phyloP scores from a whole-genome alignment of 2,329 filamentous ascomycete species.

The Diaporthe batatas region DNA sequence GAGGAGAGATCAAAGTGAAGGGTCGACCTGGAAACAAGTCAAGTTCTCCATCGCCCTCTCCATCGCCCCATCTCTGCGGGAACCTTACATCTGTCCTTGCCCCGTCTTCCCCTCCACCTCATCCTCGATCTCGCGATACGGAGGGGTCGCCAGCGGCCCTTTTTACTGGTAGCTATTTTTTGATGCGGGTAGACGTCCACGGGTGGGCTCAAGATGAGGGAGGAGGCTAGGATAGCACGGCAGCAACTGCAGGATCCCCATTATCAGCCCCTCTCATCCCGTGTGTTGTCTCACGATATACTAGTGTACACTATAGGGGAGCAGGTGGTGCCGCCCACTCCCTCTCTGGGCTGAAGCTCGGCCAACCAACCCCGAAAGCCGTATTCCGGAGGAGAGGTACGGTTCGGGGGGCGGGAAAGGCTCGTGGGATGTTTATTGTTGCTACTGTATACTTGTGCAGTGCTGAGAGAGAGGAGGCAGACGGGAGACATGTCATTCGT shows the following conservation, averaged over 20 bases:
- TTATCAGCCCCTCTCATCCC: neutral
- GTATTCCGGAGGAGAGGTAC: conserved; percentile 14
- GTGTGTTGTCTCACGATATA: conserved; percentile 26
- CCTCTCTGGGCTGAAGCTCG: neutral
- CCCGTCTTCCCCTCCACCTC: conserved; percentile 1
- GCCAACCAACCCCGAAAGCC: neutral
- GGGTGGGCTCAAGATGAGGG: conserved; percentile 7
- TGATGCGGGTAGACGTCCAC: conserved; percentile 15
- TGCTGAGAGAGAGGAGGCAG: neutral
- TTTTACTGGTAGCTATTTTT: conserved; percentile 20
- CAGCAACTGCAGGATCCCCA: neutral
- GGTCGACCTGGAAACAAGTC: conserved; percentile 10
- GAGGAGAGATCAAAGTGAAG: neutral
- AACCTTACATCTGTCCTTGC: conserved; percentile 18
- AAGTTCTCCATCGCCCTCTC: conserved; percentile 23
- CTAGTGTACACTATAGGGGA: conserved; percentile 1
- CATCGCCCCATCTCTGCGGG: conserved; percentile 26
- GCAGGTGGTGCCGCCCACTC: conserved; percentile 12
- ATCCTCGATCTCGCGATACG: conserved; percentile 27
- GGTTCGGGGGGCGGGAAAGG: neutral
- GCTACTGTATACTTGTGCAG: neutral
- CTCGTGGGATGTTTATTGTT: neutral
- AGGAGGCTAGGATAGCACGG: conserved; percentile 17
- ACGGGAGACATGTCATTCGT: neutral
- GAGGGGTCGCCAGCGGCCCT: conserved; percentile 10